Percentiles rank a stretch among this genome's conserved stretches.
phyloP scores from a whole-genome alignment of 257 asterid genomes.

The Penstemon barbatus region DNA sequence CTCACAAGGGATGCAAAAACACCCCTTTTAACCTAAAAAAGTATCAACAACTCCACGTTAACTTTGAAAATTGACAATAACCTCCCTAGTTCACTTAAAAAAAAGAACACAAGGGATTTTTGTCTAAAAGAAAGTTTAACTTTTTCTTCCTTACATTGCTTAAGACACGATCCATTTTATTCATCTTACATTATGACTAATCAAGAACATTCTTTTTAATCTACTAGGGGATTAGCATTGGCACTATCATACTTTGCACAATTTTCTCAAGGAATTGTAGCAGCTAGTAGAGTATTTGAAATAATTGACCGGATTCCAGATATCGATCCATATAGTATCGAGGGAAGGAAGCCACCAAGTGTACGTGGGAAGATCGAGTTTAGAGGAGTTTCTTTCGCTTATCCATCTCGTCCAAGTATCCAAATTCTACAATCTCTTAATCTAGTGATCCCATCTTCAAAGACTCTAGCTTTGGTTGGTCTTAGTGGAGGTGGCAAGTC shows the following conservation, averaged over 20 bases:
- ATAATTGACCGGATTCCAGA: constrained; percentile 65
- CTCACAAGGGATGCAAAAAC: too few species aligned
- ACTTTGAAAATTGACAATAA: too few species aligned
- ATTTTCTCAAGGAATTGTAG: constrained; percentile 84
- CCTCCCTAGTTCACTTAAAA: too few species aligned
- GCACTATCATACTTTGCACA: constrained; percentile 79
- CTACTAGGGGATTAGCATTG: constrained; percentile 72
- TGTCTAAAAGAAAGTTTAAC: neutral
- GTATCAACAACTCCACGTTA: too few species aligned
- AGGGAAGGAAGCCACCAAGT: constrained; percentile 58
- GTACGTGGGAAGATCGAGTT: constrained; percentile 64
- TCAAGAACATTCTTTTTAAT: neutral
- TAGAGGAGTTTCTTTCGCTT: constrained; percentile 57
- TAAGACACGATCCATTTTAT: neutral
- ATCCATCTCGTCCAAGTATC: constrained; percentile 73
- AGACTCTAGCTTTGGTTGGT: constrained; percentile 75
- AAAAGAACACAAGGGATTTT: too few species aligned
- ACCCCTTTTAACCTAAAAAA: too few species aligned
- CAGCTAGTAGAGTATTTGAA: constrained; percentile 72
- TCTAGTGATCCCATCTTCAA: constrained; percentile 58
- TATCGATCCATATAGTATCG: constrained; percentile 64
- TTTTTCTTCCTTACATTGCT: neutral
- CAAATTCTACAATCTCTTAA: constrained; percentile 62
- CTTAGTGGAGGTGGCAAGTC: constrained; percentile 87
- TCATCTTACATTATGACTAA: neutral